Evolutionary conservation across 1,139 yeast genomes (phyloP), one percentile per base, ranked within the genome.

Genomic region (Sugiyamaella xylanicola): DNA sequence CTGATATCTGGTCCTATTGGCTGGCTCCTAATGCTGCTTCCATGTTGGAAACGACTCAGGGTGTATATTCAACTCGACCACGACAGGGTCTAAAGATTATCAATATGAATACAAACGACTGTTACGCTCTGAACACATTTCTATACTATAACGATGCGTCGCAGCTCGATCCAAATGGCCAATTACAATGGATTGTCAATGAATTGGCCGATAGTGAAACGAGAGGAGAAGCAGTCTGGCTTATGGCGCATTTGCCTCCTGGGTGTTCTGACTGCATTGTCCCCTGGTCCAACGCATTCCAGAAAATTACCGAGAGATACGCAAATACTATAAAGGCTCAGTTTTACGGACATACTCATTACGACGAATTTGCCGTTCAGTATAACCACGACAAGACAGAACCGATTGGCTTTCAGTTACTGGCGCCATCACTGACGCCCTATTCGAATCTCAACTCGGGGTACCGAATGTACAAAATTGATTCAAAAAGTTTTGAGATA

Each of bases 401-500:
- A 0, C 86, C 86, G 86, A 78, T 85, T 54, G 32, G 47, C 15
- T 48, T 50, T 16, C 56, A 54, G 25, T 46, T 44, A 16, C 37
- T 37, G 35, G 77, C 81, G 0, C 90, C 83, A 61, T 81, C 88
- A 1, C 77, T 86, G 41, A 84, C 91, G n/a, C 89, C 91, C 9
- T 74, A 77, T 62, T 71, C 74, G 8, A 74, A 82, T 61, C 75
- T 75, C 62, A 86, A 86, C 67, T 90, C 91, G 15, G 78, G 85
- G 29, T 86, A 88, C 87, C 77, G 87, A 68, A 84, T 84, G 71
- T 86, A 86, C 65, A 83, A 83, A 64, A 86, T 86, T 48, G 89
- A 86, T 67, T 74, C 81, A 22, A 73, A 80, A 61, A 79, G 87
- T 3, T 85, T 83, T 74, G 80, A 80, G 59, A 74, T 86, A 57